Conservation (phyloP, 139 green algal species). For the Tetraselmis chui region DNA sequence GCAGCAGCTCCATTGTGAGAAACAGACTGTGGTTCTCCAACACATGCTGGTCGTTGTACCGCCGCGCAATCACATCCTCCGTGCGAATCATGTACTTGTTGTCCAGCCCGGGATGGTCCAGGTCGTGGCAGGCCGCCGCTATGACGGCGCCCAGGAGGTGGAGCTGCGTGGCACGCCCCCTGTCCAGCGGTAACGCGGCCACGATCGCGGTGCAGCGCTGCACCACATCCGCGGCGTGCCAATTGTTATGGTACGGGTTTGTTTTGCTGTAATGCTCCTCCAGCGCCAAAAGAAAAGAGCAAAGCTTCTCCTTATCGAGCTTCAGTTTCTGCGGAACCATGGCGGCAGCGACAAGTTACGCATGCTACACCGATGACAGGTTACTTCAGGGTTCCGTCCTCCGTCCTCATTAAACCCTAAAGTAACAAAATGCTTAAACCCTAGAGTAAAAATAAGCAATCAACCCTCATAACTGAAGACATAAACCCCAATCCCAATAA, state of each 20-base stretch:
- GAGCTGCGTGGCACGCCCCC: not conserved
- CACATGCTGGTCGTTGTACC: slow-evolving; percentile 44
- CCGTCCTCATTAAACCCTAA: no score
- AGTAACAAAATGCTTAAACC: no score
- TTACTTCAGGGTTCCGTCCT: no score
- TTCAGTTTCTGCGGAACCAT: not conserved
- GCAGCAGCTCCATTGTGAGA: slow-evolving; percentile 9
- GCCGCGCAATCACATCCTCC: slow-evolving; percentile 26
- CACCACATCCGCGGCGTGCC: not conserved
- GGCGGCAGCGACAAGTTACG: no score
- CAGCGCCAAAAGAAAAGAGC: not conserved
- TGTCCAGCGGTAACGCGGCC: not conserved
- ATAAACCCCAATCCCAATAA: no score
- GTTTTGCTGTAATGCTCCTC: not conserved
- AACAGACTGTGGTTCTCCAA: slow-evolving; percentile 28
- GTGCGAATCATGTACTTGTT: slow-evolving; percentile 41
- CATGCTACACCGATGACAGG: no score
- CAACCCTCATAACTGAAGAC: no score
- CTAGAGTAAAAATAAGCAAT: no score
- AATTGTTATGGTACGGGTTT: not conserved
- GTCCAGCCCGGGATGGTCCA: slow-evolving; percentile 33
- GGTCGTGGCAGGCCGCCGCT: slow-evolving; percentile 13
- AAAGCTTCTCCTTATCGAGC: not conserved
- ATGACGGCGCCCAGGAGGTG: not conserved
- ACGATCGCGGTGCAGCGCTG: not conserved